Evolutionary conservation across 441 rosid genomes (phyloP), one percentile per base, ranked within the genome.

Genomic region (Manihot esculenta): DNA sequence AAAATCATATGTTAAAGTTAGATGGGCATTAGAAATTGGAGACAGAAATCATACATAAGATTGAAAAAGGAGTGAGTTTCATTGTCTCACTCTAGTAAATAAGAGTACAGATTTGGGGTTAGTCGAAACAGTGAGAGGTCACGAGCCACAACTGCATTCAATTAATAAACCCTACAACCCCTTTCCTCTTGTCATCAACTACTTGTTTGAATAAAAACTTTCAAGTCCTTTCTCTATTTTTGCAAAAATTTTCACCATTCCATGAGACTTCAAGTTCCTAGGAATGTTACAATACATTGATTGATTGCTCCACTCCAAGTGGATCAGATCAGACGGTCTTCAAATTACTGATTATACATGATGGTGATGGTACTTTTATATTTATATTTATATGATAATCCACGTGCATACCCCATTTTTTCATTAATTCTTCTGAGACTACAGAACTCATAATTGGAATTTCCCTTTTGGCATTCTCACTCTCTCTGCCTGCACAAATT

Each of bases 401-500:
- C 56, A 57, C 72, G 63, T 68, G 72, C 72, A 44, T 18, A n/a
- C 42, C 56, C 54, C 10, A 58, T 26, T 58, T 33, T 57, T 69
- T 57, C 26, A 69, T 26, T 58, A 59, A 69, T 44, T 68, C 64
- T 69, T 5, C 72, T 57, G 63, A 41, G 67, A n/a, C 12, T 44
- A 27, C 49, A 68, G 38, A 58, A 42, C 1, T 33, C 18, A 38
- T 24, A 58, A 55, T 59, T 69, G 53, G 11, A 27, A 5, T 30
- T 58, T 59, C 30, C 56, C 5, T 58, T 58, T 69, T 45, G 58
- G 26, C 42, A 44, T 38, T 12, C 57, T 59, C 9, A 21, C 47
- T 38, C 33, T 69, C 64, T 11, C 27, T 12, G 45, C 45, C 9
- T 38, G 49, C 53, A 33, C 18, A 56, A 56, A 42, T 69, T 69